Evolutionary conservation across 2,329 filamentous ascomycete genomes (phyloP).

Genomic region (Mollisiaceae sp.): DNA sequence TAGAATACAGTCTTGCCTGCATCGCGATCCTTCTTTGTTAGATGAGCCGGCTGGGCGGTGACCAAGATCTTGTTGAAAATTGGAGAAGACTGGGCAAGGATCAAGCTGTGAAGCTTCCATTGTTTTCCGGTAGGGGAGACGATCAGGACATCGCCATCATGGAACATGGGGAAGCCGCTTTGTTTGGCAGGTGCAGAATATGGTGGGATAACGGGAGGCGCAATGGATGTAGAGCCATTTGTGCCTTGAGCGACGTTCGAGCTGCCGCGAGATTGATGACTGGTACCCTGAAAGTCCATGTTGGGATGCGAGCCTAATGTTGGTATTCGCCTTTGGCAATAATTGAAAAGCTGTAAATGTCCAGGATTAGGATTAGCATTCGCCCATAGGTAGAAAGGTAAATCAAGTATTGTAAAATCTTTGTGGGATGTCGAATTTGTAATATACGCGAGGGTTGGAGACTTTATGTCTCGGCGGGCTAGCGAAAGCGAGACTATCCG

Average conservation of each 20-base stretch:
- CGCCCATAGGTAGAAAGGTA: too few relatives aligned
- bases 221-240: neutral
- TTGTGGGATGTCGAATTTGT: neutral
- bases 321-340: neutral
- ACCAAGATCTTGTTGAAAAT: constrained; percentile 26
- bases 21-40: constrained; percentile 26
- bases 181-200: neutral
- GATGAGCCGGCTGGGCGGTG: constrained; percentile 5
- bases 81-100: constrained; percentile 29
- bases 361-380: neutral
- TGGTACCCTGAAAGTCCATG: neutral
- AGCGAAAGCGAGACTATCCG: neutral
- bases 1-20: constrained; percentile 31
- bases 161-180: constrained; percentile 22
- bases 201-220: neutral
- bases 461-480: neutral
- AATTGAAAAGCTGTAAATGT: neutral
- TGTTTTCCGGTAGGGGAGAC: constrained; percentile 30
- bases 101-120: constrained; percentile 37
- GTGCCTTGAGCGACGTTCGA: neutral
- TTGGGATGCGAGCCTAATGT: neutral
- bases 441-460: neutral
- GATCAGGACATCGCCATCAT: constrained; percentile 38
- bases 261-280: neutral
- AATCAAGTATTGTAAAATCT: too few relatives aligned